Conservation (phyloP, 129 eudicot genomes). For the Apium graveolens region DNA sequence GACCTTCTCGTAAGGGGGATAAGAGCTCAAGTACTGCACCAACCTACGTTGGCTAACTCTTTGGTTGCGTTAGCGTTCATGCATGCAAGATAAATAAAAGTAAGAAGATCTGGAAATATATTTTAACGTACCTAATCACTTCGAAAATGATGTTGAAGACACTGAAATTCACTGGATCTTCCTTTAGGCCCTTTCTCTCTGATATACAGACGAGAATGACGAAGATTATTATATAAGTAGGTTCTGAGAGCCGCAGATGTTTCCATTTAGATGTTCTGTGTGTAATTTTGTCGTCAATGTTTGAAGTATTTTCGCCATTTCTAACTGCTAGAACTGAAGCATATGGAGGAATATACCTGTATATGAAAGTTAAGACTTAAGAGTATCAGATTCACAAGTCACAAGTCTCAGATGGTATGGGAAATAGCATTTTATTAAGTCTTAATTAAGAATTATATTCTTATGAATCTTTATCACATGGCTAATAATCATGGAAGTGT, state of each 20-base stretch:
- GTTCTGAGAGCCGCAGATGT: conserved; percentile 2
- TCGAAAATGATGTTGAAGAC: conserved; percentile 61
- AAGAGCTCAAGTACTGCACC: no score
- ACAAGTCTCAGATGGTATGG: no score
- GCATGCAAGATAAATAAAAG: neutral
- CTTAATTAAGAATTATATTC: no score
- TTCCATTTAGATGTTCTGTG: neutral
- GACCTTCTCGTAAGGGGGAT: no score
- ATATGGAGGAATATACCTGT: conserved; percentile 93
- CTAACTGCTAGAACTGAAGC: conserved; percentile 41
- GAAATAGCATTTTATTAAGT: no score
- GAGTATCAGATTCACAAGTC: no score
- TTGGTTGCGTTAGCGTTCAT: neutral
- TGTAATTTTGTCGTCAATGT: neutral
- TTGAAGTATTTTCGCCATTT: neutral
- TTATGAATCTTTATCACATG: no score
- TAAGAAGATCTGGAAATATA: no score
- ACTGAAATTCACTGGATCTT: conserved; percentile 82
- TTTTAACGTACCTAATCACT: conserved; percentile 57
- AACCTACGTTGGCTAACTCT: no score
- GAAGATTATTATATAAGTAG: conserved; percentile 53
- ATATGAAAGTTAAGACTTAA: neutral
- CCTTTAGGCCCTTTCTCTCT: conserved; percentile 47
- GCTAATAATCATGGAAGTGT: no score
- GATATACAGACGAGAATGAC: conserved; percentile 60